A percentile compares a stretch with the other conserved stretches of the same genome.
Conservation (phyloP, 805 yeast species). For the Tetrapisispora pingtungensis region DNA sequence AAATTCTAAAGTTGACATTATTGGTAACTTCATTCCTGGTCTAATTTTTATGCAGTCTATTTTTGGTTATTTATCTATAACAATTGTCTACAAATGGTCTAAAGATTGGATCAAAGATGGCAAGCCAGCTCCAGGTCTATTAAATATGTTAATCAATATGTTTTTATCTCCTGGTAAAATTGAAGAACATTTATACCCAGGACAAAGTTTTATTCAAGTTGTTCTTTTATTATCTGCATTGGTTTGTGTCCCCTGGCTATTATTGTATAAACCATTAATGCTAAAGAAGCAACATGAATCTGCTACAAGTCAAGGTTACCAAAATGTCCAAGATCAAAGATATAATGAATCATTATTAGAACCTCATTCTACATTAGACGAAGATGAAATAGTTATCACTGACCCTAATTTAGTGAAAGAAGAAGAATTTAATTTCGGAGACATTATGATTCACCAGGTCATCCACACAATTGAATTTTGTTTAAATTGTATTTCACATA, state of each 20-base stretch:
- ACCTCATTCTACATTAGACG: constrained; percentile 16
- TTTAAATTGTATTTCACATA: constrained; percentile 93
- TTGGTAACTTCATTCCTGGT: constrained; percentile 93
- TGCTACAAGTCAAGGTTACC: constrained; percentile 31
- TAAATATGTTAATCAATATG: constrained; percentile 94
- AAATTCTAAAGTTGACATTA: constrained; percentile 64
- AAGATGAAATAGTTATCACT: constrained; percentile 37
- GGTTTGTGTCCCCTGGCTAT: constrained; percentile 85
- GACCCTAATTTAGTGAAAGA: constrained; percentile 34
- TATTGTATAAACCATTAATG: constrained; percentile 73
- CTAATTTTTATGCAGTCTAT: constrained; percentile 91
- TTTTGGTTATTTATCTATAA: constrained; percentile 80
- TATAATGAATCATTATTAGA: constrained; percentile 25
- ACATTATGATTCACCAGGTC: constrained; percentile 91
- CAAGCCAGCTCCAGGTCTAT: constrained; percentile 80
- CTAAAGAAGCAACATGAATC: constrained; percentile 46
- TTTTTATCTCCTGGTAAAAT: constrained; percentile 86
- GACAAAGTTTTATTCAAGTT: constrained; percentile 71
- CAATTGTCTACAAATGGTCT: constrained; percentile 89
- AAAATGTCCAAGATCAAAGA: constrained; percentile 30
- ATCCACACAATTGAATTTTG: constrained; percentile 97
- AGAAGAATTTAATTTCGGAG: constrained; percentile 57
- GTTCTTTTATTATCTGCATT: constrained; percentile 65
- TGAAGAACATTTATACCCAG: constrained; percentile 68
- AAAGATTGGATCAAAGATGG: constrained; percentile 78